phyloP scores from a whole-genome alignment of 192 early-diverging fungal genomes.

The Ambispora gerdemannii region DNA sequence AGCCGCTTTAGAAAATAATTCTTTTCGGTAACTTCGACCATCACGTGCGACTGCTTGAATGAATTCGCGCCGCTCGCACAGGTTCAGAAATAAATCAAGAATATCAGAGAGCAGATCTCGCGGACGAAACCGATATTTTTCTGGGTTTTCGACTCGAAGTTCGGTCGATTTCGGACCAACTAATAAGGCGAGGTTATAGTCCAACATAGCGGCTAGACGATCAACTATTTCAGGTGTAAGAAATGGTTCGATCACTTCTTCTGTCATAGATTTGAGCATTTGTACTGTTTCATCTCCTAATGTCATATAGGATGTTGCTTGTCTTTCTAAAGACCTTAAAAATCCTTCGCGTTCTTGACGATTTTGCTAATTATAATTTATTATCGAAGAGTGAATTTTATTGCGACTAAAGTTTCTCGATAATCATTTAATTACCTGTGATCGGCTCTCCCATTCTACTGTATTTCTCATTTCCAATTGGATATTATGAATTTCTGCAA shows the following conservation, averaged over 20 bases:
- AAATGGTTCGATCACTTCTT: slow-evolving; percentile 79
- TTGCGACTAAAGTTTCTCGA: background rate
- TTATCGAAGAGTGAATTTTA: background rate
- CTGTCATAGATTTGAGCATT: slow-evolving; percentile 84
- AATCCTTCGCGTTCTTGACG: slow-evolving; percentile 61
- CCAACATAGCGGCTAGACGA: slow-evolving; percentile 94
- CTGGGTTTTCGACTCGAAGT: slow-evolving; percentile 69
- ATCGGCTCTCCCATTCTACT: slow-evolving; percentile 44
- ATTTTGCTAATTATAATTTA: slow-evolving; percentile 37
- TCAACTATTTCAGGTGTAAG: slow-evolving; percentile 86
- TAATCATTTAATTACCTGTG: slow-evolving; percentile 47
- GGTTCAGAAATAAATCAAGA: slow-evolving; percentile 79
- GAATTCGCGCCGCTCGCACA: slow-evolving; percentile 61
- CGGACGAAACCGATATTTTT: slow-evolving; percentile 89
- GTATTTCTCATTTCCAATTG: slow-evolving; percentile 75
- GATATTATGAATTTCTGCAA: slow-evolving; percentile 78
- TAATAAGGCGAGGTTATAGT: slow-evolving; percentile 86
- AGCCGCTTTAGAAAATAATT: slow-evolving; percentile 73
- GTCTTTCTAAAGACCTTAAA: slow-evolving; percentile 69
- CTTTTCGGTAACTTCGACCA: slow-evolving; percentile 77
- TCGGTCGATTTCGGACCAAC: slow-evolving; percentile 90
- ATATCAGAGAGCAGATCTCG: slow-evolving; percentile 78
- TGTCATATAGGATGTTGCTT: slow-evolving; percentile 80
- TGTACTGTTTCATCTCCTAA: slow-evolving; percentile 91
- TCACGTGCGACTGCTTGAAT: slow-evolving; percentile 80